A percentile compares a stretch with the other conserved stretches of the same genome.
Conservation (phyloP, 768 basidiomycete genomes). For the Mycena alexandri region DNA sequence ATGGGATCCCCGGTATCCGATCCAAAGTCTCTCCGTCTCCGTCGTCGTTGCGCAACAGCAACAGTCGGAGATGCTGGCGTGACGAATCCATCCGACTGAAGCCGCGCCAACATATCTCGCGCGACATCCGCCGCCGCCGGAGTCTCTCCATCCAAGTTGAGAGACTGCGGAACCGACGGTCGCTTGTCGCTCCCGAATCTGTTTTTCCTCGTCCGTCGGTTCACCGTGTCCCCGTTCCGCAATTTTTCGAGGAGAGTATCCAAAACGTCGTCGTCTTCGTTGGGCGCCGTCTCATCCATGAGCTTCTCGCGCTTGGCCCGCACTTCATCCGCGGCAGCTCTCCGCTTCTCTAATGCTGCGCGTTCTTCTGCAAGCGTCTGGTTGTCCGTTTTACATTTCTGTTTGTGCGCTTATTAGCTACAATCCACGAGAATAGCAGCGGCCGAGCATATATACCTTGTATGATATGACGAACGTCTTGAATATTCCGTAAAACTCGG, state of each 20-base stretch:
- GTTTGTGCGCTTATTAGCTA: background rate
- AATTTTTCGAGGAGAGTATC: slow-evolving; percentile 81
- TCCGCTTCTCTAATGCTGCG: slow-evolving; percentile 75
- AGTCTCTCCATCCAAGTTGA: slow-evolving; percentile 50
- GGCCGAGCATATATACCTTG: slow-evolving; percentile 59
- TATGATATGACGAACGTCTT: slow-evolving; percentile 97
- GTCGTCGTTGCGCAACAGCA: slow-evolving; percentile 51
- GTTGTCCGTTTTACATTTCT: slow-evolving; percentile 94
- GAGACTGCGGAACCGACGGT: slow-evolving; percentile 49
- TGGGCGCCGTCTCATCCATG: slow-evolving; percentile 51
- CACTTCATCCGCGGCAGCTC: slow-evolving; percentile 74
- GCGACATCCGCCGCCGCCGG: slow-evolving; percentile 65
- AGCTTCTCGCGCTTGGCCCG: slow-evolving; percentile 67
- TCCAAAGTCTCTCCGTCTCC: slow-evolving; percentile 48
- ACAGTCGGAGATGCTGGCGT: slow-evolving; percentile 63
- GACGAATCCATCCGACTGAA: slow-evolving; percentile 79
- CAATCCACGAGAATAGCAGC: background rate
- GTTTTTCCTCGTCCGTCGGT: slow-evolving; percentile 65
- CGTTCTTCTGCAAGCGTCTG: slow-evolving; percentile 79
- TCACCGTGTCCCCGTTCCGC: slow-evolving; percentile 75
- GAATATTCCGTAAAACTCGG: slow-evolving; percentile 97
- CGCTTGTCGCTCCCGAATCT: slow-evolving; percentile 56
- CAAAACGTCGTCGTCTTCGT: slow-evolving; percentile 72
- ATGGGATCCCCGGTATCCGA: slow-evolving; percentile 29
- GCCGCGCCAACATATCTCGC: slow-evolving; percentile 79